phyloP scores from a whole-genome alignment of 1,284 basidiomycete genomes.

The Heliocybe sulcata region DNA sequence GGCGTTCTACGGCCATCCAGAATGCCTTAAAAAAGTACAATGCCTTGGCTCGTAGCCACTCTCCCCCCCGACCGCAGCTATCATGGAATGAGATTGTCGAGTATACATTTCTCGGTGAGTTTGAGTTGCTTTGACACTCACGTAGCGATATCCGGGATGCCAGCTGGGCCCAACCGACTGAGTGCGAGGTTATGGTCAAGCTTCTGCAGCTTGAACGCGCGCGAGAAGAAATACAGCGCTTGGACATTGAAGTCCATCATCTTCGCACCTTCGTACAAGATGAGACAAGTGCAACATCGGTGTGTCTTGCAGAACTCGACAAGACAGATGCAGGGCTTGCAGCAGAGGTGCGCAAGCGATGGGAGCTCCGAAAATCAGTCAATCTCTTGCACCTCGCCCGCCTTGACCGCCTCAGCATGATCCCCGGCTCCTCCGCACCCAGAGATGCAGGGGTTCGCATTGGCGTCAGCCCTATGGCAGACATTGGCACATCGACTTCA shows the following conservation, averaged over 20 bases:
- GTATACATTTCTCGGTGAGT: conserved; percentile 23
- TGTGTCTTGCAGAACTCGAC: background rate
- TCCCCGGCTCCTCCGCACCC: background rate
- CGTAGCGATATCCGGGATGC: conserved; percentile 16
- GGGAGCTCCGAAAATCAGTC: background rate
- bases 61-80: conserved; percentile 14
- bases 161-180: conserved; percentile 19
- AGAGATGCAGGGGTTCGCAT: background rate
- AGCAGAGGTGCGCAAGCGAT: background rate
- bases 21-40: conserved; percentile 21
- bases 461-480: too few relatives aligned
- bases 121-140: conserved; percentile 22
- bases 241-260: conserved; percentile 24
- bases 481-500: background rate
- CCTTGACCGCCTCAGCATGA: background rate
- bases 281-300: conserved; percentile 9
- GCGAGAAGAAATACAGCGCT: conserved; percentile 20
- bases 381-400: background rate
- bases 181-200: conserved; percentile 15
- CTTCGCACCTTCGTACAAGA: conserved; percentile 23
- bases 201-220: conserved; percentile 21
- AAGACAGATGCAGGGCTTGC: background rate
- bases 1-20: conserved; percentile 15
- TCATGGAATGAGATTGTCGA: conserved; percentile 21
- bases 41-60: conserved; percentile 12